Evolutionary conservation across 2,329 filamentous ascomycete species (phyloP).

Genomic region (Hypocrella siamensis): DNA sequence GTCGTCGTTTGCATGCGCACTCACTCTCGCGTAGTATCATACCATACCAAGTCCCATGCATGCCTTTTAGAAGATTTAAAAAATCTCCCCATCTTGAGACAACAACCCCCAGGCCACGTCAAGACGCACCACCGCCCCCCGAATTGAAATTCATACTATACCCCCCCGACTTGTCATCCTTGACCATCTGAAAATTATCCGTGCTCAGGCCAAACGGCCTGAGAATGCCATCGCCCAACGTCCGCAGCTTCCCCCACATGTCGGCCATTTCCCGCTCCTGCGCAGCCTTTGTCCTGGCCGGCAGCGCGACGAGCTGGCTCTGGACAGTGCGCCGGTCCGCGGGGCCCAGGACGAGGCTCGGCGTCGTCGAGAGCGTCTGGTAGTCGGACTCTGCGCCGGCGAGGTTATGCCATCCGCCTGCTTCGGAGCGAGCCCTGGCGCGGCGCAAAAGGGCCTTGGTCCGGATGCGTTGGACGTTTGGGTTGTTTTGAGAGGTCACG

Average conservation of each 20-base stretch:
- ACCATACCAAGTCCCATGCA: no score
- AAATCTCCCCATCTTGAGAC: background rate
- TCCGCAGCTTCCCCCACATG: slow-evolving; percentile 95
- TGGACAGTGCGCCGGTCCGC: slow-evolving; percentile 55
- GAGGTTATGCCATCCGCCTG: slow-evolving; percentile 65
- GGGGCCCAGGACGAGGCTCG: slow-evolving; percentile 37
- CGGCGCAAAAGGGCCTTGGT: slow-evolving; percentile 72
- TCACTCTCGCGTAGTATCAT: no score
- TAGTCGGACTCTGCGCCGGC: slow-evolving; percentile 72
- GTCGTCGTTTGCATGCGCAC: no score
- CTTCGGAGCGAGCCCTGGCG: slow-evolving; percentile 54
- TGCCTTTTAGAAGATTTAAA: no score
- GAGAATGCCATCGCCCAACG: slow-evolving; percentile 78
- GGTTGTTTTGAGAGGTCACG: no score
- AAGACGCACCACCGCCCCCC: slow-evolving; percentile 7
- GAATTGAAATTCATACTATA: slow-evolving; percentile 82
- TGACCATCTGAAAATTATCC: slow-evolving; percentile 85
- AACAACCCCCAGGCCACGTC: background rate
- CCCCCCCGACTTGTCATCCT: slow-evolving; percentile 77
- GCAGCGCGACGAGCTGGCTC: slow-evolving; percentile 48
- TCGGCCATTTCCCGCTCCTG: slow-evolving; percentile 81
- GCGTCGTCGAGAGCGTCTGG: slow-evolving; percentile 42
- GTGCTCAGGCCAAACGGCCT: slow-evolving; percentile 91
- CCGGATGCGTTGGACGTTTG: slow-evolving; percentile 61
- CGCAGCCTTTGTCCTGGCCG: slow-evolving; percentile 54